Base-by-base conservation (phyloP, 2,329 filamentous ascomycete genomes). In the Akanthomyces muscarius region DNA sequence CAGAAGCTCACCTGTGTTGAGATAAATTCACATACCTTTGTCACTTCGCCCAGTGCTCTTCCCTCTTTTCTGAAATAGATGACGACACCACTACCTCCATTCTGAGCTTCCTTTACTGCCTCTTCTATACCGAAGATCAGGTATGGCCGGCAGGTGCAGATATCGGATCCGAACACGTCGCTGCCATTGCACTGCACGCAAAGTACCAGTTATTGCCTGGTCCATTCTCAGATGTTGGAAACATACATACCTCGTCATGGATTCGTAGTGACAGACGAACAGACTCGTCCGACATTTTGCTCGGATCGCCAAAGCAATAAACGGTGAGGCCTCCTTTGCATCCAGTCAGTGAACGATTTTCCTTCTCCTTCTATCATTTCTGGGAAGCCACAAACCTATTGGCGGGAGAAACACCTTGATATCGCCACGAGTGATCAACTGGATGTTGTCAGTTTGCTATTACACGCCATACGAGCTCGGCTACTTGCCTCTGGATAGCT, bases 21-120 rank as follows among this genome's bases (percentile, higher is more conserved):
- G 6, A 16, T 47, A 6, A 18, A 10, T 42, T 42, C 74, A 68
- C 83, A 85, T 71, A 96, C 92, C 74, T 97, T 97, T 61, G 92
- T 96, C 36, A 99, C 95, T 76, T 99, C 95, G 60, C 95, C 95
- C 7, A 98, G 81, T 44, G 94, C 95, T 68, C 95, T 86, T 38
- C 95, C 95, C 80, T 99, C 95, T 75, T 99, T 99, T 69, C 95
- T 88, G 85, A 98, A 99, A 76, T 99, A 99, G 74, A 98, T 97
- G 61, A 98, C 95, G 25, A 97, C 92, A 63, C 94, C 94, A 69
- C 89, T 94, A 54, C 94, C 94, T 60, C 94, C 94, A 63, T 90
- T 92, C 74, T 98, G 95, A 13, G 95, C 95, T 77, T 98, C 92
- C 72, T 96, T 97, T 69, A 99, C 94, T 14, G 95, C 95, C 76